Evolutionary conservation across 345 rosid species (phyloP).

Genomic region (Gossypium arboreum): DNA sequence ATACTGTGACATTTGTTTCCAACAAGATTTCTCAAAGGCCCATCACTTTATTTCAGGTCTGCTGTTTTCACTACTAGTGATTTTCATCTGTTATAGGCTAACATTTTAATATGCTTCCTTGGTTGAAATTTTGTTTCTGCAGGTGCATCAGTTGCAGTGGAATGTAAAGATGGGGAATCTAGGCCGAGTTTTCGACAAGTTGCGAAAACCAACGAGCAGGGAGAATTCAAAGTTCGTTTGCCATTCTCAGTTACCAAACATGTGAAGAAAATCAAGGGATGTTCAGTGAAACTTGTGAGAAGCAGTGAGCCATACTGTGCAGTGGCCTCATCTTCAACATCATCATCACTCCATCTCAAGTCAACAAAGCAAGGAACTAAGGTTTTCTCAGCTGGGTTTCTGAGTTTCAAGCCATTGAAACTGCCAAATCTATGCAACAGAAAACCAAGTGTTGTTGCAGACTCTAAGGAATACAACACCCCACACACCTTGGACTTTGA

Average conservation of each 20-base stretch:
- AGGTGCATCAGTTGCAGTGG: conserved; percentile 82
- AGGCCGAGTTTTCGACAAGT: conserved; percentile 47
- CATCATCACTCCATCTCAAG: conserved; percentile 56
- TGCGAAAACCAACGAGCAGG: conserved; percentile 61
- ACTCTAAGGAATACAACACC: conserved; percentile 16
- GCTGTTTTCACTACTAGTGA: neutral
- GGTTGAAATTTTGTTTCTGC: conserved; percentile 13
- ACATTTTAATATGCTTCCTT: neutral
- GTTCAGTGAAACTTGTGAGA: conserved; percentile 57
- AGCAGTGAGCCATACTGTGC: conserved; percentile 79
- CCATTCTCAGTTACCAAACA: conserved; percentile 68
- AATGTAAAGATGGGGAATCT: conserved; percentile 51
- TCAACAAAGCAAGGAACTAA: conserved; percentile 41
- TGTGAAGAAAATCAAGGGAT: conserved; percentile 62
- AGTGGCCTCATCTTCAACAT: conserved; percentile 62
- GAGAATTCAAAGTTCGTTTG: conserved; percentile 60
- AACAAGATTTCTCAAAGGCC: conserved; percentile 41
- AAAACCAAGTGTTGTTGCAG: conserved; percentile 35
- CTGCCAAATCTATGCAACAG: conserved; percentile 61
- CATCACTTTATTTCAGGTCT: conserved; percentile 77
- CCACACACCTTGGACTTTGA: conserved; percentile 8
- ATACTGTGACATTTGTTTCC: conserved; percentile 86
- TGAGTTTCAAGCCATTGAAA: conserved; percentile 70
- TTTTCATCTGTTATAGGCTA: neutral
- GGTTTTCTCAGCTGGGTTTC: conserved; percentile 84